Conservation (phyloP, 202 grass and related monocot genomes). For the Bolboschoenoplectus hybrid region DNA sequence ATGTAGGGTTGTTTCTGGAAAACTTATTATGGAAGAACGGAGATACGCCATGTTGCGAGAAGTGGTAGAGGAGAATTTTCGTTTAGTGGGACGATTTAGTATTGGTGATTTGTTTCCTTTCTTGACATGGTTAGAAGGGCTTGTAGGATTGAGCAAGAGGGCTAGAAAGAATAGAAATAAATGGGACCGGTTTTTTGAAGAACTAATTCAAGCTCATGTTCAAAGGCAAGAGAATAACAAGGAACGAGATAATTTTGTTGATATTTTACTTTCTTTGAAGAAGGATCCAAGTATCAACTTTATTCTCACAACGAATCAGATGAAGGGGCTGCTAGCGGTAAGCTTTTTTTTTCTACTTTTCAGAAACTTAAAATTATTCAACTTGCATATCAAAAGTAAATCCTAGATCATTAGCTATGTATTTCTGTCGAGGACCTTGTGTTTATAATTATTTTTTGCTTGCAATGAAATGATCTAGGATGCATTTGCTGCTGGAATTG, state of each 20-base stretch:
- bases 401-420: no score
- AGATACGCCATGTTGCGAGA: background rate
- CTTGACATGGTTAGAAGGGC: constrained; percentile 4
- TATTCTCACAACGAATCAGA: background rate
- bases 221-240: background rate
- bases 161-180: background rate
- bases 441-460: background rate
- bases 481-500: constrained; percentile 20
- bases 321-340: background rate
- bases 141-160: constrained; percentile 3
- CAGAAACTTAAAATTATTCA: background rate
- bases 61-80: background rate
- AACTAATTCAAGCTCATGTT: constrained; percentile 18
- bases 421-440: background rate
- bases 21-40: background rate
- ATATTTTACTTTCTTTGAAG: constrained; percentile 26
- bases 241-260: constrained; percentile 11
- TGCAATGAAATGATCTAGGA: background rate
- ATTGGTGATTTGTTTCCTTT: constrained; percentile 3
- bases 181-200: background rate
- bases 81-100: background rate
- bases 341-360: background rate
- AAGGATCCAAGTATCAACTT: background rate
- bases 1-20: background rate
- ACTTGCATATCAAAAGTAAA: background rate